Evolutionary conservation across 2,329 filamentous ascomycete species (phyloP), one percentile per base, ranked within the genome.

Genomic region (Trichoderma breve): DNA sequence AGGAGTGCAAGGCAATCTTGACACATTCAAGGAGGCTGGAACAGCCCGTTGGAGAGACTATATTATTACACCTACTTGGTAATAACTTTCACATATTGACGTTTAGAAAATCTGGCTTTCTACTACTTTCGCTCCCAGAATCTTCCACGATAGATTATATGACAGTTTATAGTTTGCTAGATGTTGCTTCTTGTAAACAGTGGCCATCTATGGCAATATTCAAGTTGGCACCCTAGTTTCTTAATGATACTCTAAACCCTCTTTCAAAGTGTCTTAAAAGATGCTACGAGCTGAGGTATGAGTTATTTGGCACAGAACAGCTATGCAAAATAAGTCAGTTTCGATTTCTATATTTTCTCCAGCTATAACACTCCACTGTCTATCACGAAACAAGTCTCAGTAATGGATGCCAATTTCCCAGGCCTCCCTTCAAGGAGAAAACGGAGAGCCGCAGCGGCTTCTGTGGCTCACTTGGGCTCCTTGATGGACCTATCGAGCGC

Each of bases 61-160:
- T 63, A 11, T 60, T n/a, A 73, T 73, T 60, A 53, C 72, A n/a
- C 66, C 70, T n/a, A 74, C 60, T 26, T 74, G 70, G 73, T 71
- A 36, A 72, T 12, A n/a, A 2, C 28, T 11, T 51, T 51, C 18
- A 12, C 3, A n/a, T 51, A 12, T n/a, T 2, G 43, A 51, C n/a
- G 11, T 6, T n/a, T n/a, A 51, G 5, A 21, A 39, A 8, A 39
- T 39, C 36, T 39, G 18, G 43, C 43, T n/a, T 5, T 47, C 43
- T 21, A 11, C 18, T 15, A 5, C 18, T n/a, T 11, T n/a, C 5
- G 7, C n/a, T 21, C 9, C 43, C 55, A 32, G 1, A n/a, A 9
- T 30, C 26, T 32, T 26, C 26, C 15, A n/a, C 15, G 1, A 58
- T 58, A 8, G 12, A 18, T 18, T 30, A 32, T 1, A 51, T 51